Evolutionary conservation across 1,139 yeast genomes (phyloP).

Genomic region (Ogataea hybrid): DNA sequence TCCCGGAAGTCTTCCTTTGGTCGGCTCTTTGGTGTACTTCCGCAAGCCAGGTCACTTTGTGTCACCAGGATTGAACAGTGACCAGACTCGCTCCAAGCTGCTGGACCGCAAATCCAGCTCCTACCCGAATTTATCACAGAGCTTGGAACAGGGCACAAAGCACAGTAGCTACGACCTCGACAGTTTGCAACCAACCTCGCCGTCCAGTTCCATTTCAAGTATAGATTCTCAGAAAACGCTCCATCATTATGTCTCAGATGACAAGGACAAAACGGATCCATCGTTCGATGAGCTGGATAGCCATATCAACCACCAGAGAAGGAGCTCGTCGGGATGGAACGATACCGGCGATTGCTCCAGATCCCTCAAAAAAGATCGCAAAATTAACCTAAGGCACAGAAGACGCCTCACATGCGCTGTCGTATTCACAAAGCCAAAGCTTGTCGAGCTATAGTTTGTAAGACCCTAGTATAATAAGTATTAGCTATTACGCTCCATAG

Average conservation of each 20-base stretch:
- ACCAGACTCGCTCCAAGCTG: not conserved
- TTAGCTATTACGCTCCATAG: not conserved
- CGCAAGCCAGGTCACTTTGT: slow-evolving; percentile 11
- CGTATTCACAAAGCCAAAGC: slow-evolving; percentile 32
- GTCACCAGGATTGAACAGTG: not conserved
- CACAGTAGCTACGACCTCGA: not conserved
- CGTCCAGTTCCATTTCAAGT: not conserved
- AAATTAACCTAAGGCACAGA: slow-evolving; percentile 22
- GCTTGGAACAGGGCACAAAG: not conserved
- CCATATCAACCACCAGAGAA: slow-evolving; percentile 2
- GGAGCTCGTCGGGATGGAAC: slow-evolving; percentile 5
- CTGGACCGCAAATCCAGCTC: slow-evolving; percentile 5
- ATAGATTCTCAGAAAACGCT: not conserved
- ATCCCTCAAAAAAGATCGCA: not conserved
- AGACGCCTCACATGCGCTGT: slow-evolving; percentile 35
- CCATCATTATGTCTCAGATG: not conserved
- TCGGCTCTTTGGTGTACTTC: slow-evolving; percentile 29
- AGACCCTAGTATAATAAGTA: not conserved
- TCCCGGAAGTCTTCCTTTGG: slow-evolving; percentile 27
- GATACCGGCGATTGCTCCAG: not conserved
- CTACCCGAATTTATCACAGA: not conserved
- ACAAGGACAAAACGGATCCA: not conserved
- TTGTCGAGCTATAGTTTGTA: slow-evolving; percentile 22
- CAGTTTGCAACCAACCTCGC: not conserved
- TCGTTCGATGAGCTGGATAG: slow-evolving; percentile 6